Evolutionary conservation across 345 rosid species (phyloP).

Genomic region (Tarenaya hassleriana): DNA sequence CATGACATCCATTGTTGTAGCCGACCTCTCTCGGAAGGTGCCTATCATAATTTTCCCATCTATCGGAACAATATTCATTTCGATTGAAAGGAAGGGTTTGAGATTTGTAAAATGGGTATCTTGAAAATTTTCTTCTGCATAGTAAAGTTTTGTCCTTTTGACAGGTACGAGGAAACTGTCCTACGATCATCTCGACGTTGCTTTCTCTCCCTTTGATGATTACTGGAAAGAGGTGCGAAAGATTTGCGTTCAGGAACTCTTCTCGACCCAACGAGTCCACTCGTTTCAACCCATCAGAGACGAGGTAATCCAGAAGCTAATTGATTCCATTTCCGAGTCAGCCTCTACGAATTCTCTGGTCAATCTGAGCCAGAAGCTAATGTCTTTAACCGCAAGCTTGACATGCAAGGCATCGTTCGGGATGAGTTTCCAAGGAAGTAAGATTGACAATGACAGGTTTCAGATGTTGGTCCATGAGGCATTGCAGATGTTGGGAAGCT

Average conservation of each 20-base stretch:
- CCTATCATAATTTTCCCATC: neutral
- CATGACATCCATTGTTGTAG: constrained; percentile 34
- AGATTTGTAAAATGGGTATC: too few species aligned
- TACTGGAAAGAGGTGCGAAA: constrained; percentile 37
- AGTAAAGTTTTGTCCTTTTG: neutral
- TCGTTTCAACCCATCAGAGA: constrained; percentile 24
- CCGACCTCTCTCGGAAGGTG: constrained; percentile 33
- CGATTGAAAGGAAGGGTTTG: too few species aligned
- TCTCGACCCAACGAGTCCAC: constrained; percentile 18
- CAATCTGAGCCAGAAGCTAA: constrained; percentile 28
- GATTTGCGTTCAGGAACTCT: constrained; percentile 27
- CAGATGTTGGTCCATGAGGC: constrained; percentile 31
- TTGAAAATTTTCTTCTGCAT: too few species aligned
- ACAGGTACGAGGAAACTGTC: constrained; percentile 28
- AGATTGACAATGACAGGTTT: constrained; percentile 27
- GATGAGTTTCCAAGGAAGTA: constrained; percentile 23
- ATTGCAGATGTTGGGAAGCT: constrained; percentile 21
- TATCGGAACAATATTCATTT: too few species aligned
- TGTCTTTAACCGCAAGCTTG: constrained; percentile 24
- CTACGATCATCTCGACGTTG: constrained; percentile 28
- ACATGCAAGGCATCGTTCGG: constrained; percentile 31
- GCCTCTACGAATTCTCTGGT: constrained; percentile 16
- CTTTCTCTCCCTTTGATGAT: constrained; percentile 25
- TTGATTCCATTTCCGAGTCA: constrained; percentile 26
- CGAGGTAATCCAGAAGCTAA: constrained; percentile 28